Evolutionary conservation across 805 yeast genomes (phyloP).

Genomic region (Cyberlindnera subsufficiens): DNA sequence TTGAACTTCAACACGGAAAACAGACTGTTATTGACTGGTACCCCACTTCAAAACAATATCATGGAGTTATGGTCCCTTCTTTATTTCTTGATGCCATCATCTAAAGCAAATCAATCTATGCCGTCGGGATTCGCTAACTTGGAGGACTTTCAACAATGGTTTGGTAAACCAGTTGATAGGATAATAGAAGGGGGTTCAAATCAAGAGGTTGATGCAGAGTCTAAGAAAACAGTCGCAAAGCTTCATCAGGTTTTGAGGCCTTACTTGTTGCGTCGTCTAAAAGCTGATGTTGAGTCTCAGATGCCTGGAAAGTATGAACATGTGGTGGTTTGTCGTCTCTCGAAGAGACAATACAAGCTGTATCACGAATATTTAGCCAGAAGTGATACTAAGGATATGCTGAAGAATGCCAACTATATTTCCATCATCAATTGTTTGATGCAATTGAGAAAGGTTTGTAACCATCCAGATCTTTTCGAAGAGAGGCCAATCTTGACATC

Average conservation of each 20-base stretch:
- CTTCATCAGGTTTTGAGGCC: conserved; percentile 94
- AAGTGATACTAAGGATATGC: conserved; percentile 89
- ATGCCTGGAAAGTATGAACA: conserved; percentile 99
- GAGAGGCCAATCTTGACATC: conserved; percentile 93
- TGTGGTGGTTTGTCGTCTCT: conserved; percentile 82
- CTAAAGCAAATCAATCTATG: conserved; percentile 65
- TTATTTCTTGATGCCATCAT: conserved; percentile 93
- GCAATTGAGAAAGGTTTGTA: conserved; percentile 96
- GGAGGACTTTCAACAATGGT: conserved; percentile 97
- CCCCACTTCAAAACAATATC: conserved; percentile 92
- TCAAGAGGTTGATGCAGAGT: conserved; percentile 59
- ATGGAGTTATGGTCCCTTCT: conserved; percentile 95
- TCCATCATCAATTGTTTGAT: conserved; percentile 94
- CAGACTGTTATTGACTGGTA: conserved; percentile 86
- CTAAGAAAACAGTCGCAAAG: conserved; percentile 78
- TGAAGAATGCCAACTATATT: conserved; percentile 90
- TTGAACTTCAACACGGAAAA: conserved; percentile 90
- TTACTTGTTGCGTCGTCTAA: conserved; percentile 81
- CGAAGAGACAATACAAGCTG: conserved; percentile 84
- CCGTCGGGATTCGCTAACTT: conserved; percentile 91
- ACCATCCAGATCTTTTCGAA: conserved; percentile 94
- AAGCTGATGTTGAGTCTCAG: conserved; percentile 95
- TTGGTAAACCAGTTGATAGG: conserved; percentile 94
- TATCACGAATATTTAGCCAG: conserved; percentile 97
- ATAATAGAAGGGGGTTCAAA: conserved; percentile 70